Evolutionary conservation across 2,329 filamentous ascomycete species (phyloP).

Genomic region (Venturia aucupariae): DNA sequence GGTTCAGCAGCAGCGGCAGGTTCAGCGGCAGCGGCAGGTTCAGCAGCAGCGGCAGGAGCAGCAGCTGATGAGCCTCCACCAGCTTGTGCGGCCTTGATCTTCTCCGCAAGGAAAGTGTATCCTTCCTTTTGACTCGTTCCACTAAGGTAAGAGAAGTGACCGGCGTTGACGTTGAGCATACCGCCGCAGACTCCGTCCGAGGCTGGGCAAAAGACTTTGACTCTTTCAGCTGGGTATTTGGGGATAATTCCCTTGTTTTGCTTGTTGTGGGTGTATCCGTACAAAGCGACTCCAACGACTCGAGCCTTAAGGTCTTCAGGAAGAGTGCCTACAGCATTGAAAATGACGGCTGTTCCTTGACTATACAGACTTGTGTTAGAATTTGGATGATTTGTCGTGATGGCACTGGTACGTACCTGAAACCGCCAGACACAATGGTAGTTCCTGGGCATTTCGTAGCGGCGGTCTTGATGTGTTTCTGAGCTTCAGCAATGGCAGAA

Average conservation of each 20-base stretch:
- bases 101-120: conserved; percentile 11
- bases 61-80: neutral
- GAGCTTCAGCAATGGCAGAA: neutral
- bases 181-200: conserved; percentile 22
- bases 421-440: conserved; percentile 5
- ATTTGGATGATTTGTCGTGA: neutral
- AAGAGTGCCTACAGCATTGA: conserved; percentile 31
- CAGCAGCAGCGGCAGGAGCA: neutral
- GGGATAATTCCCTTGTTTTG: conserved; percentile 28
- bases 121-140: conserved; percentile 10
- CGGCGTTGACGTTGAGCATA: conserved; percentile 20
- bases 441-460: conserved; percentile 1
- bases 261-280: conserved; percentile 33
- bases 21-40: too few relatives aligned
- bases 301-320: conserved; percentile 20
- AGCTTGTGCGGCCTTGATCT: conserved; percentile 9
- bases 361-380: conserved; percentile 21
- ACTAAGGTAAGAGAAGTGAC: conserved; percentile 20
- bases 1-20: neutral
- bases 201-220: conserved; percentile 22
- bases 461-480: conserved; percentile 2
- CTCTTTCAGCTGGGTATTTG: conserved; percentile 21
- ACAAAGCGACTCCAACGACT: conserved; percentile 35
- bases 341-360: conserved; percentile 38
- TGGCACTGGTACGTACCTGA: neutral